Base-by-base conservation (phyloP, 805 yeast genomes). In the Candida stauntonica region DNA sequence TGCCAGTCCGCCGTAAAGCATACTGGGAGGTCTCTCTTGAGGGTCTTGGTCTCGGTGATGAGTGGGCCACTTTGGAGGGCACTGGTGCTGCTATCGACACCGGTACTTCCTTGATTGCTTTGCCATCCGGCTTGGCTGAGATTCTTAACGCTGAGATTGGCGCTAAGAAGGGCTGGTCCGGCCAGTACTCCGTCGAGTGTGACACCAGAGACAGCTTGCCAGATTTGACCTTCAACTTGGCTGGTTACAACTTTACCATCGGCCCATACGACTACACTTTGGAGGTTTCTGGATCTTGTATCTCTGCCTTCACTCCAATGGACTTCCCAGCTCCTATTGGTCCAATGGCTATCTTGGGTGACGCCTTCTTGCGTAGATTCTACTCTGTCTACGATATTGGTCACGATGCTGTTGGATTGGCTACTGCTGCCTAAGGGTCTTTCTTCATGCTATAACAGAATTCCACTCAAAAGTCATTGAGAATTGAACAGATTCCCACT, bases 81-180 rank as follows among this genome's bases (percentile, higher is more conserved):
- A 81, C 88, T 46, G 99, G 99, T 63, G 99, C 97, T 56, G 96
- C 96, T 45, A 88, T 93, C 60, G 99, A 93, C 66, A 93, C 99
- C 42, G 99, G 99, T 67, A 93, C 99, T 48, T 91, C 98, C 26
- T 75, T 93, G 64, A 84, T 93, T 64, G 88, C 96, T 34, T 73
- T 93, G 60, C 99, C 99, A 52, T 81, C 95, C 19, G 91, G 93
- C 36, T 72, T 93, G 59, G 98, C 99, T 34, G 99, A 93, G 70
- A 85, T 93, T 55, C 70, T 93, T 61, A 93, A 93, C 64, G 72
- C 95, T 39, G 87, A 88, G 73, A 93, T 93, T 61, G 99, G 99
- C 56, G 99, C 99, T 40, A 84, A 79, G 66, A 93, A 91, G 72
- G 79, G 89, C 35, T 93, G 98, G 98, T 79, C 89, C 37, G 99